Evolutionary conservation across 495 filamentous ascomycete species (phyloP).

Genomic region (Glutinoglossum americanum): DNA sequence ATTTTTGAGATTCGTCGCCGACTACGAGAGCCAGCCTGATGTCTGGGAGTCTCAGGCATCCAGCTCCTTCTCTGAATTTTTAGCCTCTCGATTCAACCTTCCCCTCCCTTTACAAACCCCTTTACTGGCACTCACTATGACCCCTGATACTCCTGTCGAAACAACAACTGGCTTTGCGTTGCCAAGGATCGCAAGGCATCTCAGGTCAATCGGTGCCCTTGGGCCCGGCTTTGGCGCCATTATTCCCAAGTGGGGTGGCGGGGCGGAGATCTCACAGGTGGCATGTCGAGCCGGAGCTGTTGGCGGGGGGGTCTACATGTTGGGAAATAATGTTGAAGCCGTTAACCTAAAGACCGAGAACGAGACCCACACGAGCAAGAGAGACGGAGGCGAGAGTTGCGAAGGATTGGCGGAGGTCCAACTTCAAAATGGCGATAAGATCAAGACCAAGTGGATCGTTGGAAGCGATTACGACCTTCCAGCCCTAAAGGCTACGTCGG

Average conservation of each 20-base stretch:
- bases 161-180: slow-evolving; percentile 44
- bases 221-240: slow-evolving; percentile 73
- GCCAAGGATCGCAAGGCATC: slow-evolving; percentile 51
- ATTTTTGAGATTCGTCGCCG: slow-evolving; percentile 57
- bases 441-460: slow-evolving; percentile 36
- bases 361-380: background rate
- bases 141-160: slow-evolving; percentile 30
- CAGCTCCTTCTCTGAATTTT: slow-evolving; percentile 36
- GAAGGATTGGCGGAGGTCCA: slow-evolving; percentile 20
- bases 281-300: slow-evolving; percentile 83
- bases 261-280: slow-evolving; percentile 81
- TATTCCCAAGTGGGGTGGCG: slow-evolving; percentile 78
- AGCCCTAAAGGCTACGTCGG: background rate
- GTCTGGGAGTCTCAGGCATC: slow-evolving; percentile 25
- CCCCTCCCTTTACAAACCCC: slow-evolving; percentile 44
- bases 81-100: slow-evolving; percentile 51
- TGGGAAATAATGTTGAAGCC: slow-evolving; percentile 24
- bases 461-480: slow-evolving; percentile 25
- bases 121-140: slow-evolving; percentile 59
- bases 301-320: slow-evolving; percentile 76
- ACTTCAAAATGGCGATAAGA: slow-evolving; percentile 36
- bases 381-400: slow-evolving; percentile 7
- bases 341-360: slow-evolving; percentile 3
- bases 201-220: slow-evolving; percentile 68
- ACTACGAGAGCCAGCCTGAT: slow-evolving; percentile 33